Percentiles rank a stretch among this genome's conserved stretches.
phyloP scores from a whole-genome alignment of 192 early-diverging fungal species.

The Rhizoclosmatium globosum region DNA sequence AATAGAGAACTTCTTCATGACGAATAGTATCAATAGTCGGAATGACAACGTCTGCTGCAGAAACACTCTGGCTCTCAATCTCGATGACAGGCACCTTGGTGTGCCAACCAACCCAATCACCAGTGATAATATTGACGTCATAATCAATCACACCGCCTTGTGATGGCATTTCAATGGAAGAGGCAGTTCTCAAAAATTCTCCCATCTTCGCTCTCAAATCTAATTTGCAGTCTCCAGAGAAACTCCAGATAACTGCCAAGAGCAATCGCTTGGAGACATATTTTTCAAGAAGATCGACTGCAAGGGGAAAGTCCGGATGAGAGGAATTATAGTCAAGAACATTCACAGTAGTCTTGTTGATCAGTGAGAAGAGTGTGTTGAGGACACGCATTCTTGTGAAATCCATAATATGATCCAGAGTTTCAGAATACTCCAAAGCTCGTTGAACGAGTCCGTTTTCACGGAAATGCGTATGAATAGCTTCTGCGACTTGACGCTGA shows the following conservation, averaged over 20 bases:
- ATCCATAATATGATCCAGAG: constrained; percentile 97
- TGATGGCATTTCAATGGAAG: constrained; percentile 79
- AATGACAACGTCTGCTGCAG: constrained; percentile 92
- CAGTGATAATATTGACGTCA: constrained; percentile 75
- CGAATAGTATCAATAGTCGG: constrained; percentile 98
- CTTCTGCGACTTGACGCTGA: constrained; percentile 80
- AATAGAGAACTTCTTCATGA: constrained; percentile 95
- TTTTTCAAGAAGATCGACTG: constrained; percentile 73
- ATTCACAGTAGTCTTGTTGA: constrained; percentile 85
- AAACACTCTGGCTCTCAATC: constrained; percentile 90
- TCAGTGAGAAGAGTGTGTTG: constrained; percentile 86
- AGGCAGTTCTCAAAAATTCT: constrained; percentile 79
- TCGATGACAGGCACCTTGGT: constrained; percentile 90
- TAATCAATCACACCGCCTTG: constrained; percentile 82
- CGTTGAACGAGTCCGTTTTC: constrained; percentile 79
- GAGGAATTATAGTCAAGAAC: constrained; percentile 90
- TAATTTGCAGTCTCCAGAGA: constrained; percentile 87
- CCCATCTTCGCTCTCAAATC: constrained; percentile 77
- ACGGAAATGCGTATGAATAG: constrained; percentile 76
- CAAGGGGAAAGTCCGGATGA: constrained; percentile 96
- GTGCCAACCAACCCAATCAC: constrained; percentile 93
- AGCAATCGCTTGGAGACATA: constrained; percentile 87
- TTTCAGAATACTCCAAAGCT: constrained; percentile 71
- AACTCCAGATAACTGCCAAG: constrained; percentile 91
- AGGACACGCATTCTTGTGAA: constrained; percentile 88